phyloP scores from a whole-genome alignment of 805 yeast genomes.

The Yarrowia hollandica region DNA sequence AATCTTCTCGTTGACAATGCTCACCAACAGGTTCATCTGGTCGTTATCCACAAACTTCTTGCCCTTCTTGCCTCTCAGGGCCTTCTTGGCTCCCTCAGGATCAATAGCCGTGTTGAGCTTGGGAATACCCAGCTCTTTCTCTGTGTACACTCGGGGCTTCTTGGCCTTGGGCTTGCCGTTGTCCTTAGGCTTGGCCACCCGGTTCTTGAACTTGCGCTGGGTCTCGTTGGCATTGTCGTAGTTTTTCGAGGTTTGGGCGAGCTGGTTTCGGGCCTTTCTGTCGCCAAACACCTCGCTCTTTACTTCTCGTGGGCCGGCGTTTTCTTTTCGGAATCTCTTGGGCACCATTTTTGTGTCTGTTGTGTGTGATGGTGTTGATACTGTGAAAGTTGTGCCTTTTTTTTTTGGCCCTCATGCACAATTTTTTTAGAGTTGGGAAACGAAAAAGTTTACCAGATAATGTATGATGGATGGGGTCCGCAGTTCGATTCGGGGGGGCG shows the following conservation, averaged over 20 bases:
- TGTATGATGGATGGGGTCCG: neutral
- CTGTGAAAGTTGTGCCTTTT: too few relatives aligned
- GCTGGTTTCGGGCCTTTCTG: constrained; percentile 35
- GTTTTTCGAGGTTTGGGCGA: constrained; percentile 32
- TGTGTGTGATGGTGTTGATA: neutral
- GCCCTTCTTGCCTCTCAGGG: constrained; percentile 69
- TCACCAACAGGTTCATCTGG: constrained; percentile 72
- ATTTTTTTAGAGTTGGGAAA: constrained; percentile 10
- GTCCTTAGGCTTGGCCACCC: constrained; percentile 31
- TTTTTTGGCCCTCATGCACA: constrained; percentile 6
- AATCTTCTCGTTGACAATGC: constrained; percentile 75
- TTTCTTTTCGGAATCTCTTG: constrained; percentile 13
- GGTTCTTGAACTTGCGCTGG: constrained; percentile 29
- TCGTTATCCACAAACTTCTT: constrained; percentile 52
- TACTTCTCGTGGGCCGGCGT: constrained; percentile 11
- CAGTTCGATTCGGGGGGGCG: neutral
- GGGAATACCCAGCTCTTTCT: constrained; percentile 78
- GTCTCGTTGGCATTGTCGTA: constrained; percentile 31
- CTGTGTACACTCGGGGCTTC: constrained; percentile 51
- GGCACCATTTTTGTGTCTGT: constrained; percentile 1
- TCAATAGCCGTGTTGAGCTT: constrained; percentile 75
- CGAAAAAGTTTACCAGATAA: constrained; percentile 3
- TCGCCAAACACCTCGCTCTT: constrained; percentile 41
- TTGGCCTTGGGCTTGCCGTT: constrained; percentile 34
- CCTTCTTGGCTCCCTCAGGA: constrained; percentile 75